Conservation (phyloP, 2,329 filamentous ascomycete species). For the Paecilomyces dactylethromorphus region DNA sequence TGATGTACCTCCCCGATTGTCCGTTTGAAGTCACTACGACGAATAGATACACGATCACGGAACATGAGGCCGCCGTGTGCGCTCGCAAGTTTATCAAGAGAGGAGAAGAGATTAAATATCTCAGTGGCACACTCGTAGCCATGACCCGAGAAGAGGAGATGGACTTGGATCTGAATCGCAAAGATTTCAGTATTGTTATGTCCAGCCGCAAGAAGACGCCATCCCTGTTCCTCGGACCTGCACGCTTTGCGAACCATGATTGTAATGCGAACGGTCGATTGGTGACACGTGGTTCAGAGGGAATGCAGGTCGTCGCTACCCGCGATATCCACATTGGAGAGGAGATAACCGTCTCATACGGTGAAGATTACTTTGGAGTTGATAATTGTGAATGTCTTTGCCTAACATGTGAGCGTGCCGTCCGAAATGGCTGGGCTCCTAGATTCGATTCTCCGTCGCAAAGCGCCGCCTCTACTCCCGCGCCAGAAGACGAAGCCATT, state of each 20-base stretch:
- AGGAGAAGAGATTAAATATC: conserved; percentile 82
- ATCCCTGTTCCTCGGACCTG: conserved; percentile 88
- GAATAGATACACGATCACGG: conserved; percentile 88
- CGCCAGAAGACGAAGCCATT: conserved; percentile 16
- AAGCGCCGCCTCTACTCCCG: conserved; percentile 27
- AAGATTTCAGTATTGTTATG: conserved; percentile 95
- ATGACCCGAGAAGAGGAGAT: conserved; percentile 90
- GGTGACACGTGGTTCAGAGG: conserved; percentile 73
- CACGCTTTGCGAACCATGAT: conserved; percentile 95
- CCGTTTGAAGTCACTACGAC: conserved; percentile 91
- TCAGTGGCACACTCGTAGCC: conserved; percentile 83
- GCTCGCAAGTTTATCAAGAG: conserved; percentile 72
- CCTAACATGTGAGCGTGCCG: conserved; percentile 69
- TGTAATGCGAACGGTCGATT: conserved; percentile 87
- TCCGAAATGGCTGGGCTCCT: conserved; percentile 76
- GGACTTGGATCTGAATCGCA: conserved; percentile 70
- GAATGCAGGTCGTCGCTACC: conserved; percentile 83
- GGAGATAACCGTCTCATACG: conserved; percentile 94
- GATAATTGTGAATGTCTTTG: conserved; percentile 95
- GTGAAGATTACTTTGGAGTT: conserved; percentile 91
- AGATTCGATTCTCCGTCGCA: conserved; percentile 29
- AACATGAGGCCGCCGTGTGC: conserved; percentile 80
- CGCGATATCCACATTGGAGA: conserved; percentile 79
- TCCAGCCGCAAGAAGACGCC: conserved; percentile 86
- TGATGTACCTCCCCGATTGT: conserved; percentile 88